Conservation (phyloP, 2,329 filamentous ascomycete species). For the Diplodia scrobiculata region DNA sequence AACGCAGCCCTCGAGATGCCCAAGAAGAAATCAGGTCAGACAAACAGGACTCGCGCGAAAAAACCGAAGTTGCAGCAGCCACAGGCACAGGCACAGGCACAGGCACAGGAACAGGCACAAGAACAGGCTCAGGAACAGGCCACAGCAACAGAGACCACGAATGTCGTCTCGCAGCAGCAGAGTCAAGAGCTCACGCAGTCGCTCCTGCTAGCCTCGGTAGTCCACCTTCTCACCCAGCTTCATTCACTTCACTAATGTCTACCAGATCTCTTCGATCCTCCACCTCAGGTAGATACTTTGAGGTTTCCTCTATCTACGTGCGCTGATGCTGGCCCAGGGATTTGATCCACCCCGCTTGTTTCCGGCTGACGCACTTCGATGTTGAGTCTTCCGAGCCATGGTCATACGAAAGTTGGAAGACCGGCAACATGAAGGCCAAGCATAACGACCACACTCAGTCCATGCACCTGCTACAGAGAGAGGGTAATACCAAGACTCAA, state of each 20-base stretch:
- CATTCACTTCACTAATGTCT: not conserved
- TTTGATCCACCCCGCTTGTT: slow-evolving; percentile 41
- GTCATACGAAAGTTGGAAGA: slow-evolving; percentile 36
- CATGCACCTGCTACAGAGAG: slow-evolving; percentile 49
- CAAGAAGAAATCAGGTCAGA: not conserved
- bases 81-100: slow-evolving; percentile 36
- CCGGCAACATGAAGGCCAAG: slow-evolving; percentile 32
- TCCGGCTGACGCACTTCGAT: slow-evolving; percentile 37
- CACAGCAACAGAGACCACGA: slow-evolving; percentile 30
- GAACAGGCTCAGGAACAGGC: slow-evolving; percentile 41
- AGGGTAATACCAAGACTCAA: slow-evolving; percentile 48
- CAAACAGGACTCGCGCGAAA: not conserved
- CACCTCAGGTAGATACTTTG: not conserved
- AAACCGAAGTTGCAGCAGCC: too few relatives aligned
- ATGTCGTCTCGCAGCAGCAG: slow-evolving; percentile 45
- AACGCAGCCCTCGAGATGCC: not conserved
- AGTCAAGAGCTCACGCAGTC: slow-evolving; percentile 54
- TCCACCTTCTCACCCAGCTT: slow-evolving; percentile 13
- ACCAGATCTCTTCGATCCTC: slow-evolving; percentile 5
- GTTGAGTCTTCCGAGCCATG: slow-evolving; percentile 32
- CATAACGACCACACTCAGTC: slow-evolving; percentile 47
- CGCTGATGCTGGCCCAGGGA: slow-evolving; percentile 30
- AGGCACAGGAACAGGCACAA: slow-evolving; percentile 36
- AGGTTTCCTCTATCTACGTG: not conserved
- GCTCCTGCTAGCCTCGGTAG: slow-evolving; percentile 51